Evolutionary conservation across 345 rosid species (phyloP).

Genomic region (Camelina hispida): DNA sequence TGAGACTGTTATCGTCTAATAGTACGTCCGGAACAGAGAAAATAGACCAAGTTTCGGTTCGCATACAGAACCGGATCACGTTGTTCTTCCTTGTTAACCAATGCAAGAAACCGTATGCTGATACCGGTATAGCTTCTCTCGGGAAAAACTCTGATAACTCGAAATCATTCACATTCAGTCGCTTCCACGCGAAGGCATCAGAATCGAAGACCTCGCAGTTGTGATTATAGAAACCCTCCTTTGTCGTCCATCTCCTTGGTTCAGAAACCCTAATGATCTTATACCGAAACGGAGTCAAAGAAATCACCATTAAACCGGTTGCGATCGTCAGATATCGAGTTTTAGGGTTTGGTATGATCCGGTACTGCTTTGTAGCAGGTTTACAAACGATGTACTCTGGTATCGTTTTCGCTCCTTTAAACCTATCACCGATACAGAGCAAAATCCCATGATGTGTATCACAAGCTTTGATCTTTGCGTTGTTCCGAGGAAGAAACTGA

Average conservation of each 20-base stretch:
- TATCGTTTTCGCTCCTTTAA: not conserved
- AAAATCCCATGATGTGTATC: slow-evolving; percentile 27
- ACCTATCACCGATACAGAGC: slow-evolving; percentile 10
- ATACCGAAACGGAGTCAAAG: slow-evolving; percentile 8
- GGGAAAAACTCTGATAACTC: too few relatives aligned
- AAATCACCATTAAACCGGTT: slow-evolving; percentile 28
- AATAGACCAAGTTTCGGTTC: too few relatives aligned
- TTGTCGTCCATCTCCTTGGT: not conserved
- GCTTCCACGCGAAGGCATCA: slow-evolving; percentile 15
- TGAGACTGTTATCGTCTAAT: too few relatives aligned
- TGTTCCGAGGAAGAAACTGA: slow-evolving; percentile 4
- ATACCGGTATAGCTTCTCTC: too few relatives aligned
- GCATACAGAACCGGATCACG: too few relatives aligned
- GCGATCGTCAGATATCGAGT: slow-evolving; percentile 12
- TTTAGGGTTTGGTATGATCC: slow-evolving; percentile 33
- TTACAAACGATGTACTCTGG: slow-evolving; percentile 34
- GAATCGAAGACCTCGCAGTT: slow-evolving; percentile 33
- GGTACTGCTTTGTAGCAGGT: slow-evolving; percentile 35
- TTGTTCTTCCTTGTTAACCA: too few relatives aligned
- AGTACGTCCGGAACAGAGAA: too few relatives aligned
- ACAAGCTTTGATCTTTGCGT: slow-evolving; percentile 30
- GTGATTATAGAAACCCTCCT: not conserved
- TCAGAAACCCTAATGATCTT: slow-evolving; percentile 37
- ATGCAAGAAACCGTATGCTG: too few relatives aligned
- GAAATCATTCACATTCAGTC: not conserved